Percentiles rank a stretch among this genome's conserved stretches.
phyloP scores from a whole-genome alignment of 192 early-diverging fungal species.

The Spizellomyces punctatus region DNA sequence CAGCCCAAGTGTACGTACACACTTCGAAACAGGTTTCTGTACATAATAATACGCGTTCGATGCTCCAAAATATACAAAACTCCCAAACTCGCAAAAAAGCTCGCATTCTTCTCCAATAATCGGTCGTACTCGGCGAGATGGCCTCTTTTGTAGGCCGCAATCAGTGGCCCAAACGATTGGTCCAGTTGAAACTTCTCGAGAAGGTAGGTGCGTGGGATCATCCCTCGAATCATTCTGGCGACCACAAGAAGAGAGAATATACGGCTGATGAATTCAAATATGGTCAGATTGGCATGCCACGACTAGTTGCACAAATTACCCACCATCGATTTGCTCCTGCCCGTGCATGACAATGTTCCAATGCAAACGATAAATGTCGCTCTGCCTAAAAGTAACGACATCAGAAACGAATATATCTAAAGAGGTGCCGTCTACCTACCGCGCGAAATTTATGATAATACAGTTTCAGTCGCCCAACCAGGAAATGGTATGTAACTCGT shows the following conservation, averaged over 20 bases:
- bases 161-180: constrained; percentile 16
- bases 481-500: constrained; percentile 26
- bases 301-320: not conserved
- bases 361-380: constrained; percentile 27
- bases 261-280: not conserved
- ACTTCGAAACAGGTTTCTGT: constrained; percentile 21
- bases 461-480: constrained; percentile 27
- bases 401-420: not conserved
- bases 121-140: constrained; percentile 4
- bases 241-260: constrained; percentile 19
- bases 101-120: not conserved
- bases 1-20: constrained; percentile 17
- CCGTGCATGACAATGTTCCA: constrained; percentile 22
- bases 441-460: constrained; percentile 18
- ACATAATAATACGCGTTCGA: constrained; percentile 7
- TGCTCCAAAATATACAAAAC: constrained; percentile 7
- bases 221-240: constrained; percentile 15
- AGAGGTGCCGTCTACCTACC: not conserved
- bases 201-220: constrained; percentile 15
- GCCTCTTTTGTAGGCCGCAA: constrained; percentile 15
- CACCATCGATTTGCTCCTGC: constrained; percentile 13
- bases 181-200: constrained; percentile 20
- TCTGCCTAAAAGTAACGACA: constrained; percentile 9
- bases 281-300: not conserved
- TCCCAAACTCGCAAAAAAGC: constrained; percentile 11